phyloP scores from a whole-genome alignment of 495 filamentous ascomycete genomes.

The Lasiosphaeria hispida region DNA sequence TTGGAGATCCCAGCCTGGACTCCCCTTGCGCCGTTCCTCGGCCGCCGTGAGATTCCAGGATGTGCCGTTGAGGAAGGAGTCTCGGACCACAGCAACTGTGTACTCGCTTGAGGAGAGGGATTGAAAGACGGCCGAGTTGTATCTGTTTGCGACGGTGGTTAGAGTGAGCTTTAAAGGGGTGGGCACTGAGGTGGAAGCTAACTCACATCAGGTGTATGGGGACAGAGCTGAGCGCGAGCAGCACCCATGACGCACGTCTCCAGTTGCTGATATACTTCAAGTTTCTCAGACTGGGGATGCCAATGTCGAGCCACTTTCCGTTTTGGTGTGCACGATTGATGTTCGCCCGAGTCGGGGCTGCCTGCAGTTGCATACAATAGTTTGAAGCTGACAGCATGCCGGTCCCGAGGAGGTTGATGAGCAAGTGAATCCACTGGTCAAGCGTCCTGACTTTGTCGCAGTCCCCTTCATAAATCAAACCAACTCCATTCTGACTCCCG shows the following conservation, averaged over 20 bases:
- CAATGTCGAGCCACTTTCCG: conserved; percentile 40
- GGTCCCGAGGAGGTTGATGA: conserved; percentile 35
- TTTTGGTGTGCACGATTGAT: conserved; percentile 37
- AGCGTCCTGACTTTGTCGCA: conserved; percentile 20
- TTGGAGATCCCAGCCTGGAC: conserved; percentile 15
- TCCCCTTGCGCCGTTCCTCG: conserved; percentile 1
- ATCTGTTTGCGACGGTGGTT: conserved; percentile 21
- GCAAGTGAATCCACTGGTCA: conserved; percentile 24
- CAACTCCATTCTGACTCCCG: conserved; percentile 21
- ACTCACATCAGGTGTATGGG: conserved; percentile 36
- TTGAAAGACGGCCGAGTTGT: conserved; percentile 43
- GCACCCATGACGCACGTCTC: conserved; percentile 27
- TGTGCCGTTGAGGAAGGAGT: conserved; percentile 25
- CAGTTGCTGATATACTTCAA: conserved; percentile 25
- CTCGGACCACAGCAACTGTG: conserved; percentile 30
- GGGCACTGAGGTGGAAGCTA: too few relatives aligned
- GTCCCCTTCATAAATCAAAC: conserved; percentile 26
- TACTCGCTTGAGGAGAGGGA: conserved; percentile 39
- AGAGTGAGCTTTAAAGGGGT: not conserved
- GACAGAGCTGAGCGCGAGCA: conserved; percentile 32
- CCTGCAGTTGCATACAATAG: conserved; percentile 38
- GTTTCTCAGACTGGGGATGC: conserved; percentile 39
- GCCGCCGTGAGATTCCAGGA: conserved; percentile 13
- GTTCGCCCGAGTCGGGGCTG: conserved; percentile 38
- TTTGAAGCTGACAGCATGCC: conserved; percentile 42